phyloP scores from a whole-genome alignment of 805 yeast species.

The Teunomyces cretensis region DNA sequence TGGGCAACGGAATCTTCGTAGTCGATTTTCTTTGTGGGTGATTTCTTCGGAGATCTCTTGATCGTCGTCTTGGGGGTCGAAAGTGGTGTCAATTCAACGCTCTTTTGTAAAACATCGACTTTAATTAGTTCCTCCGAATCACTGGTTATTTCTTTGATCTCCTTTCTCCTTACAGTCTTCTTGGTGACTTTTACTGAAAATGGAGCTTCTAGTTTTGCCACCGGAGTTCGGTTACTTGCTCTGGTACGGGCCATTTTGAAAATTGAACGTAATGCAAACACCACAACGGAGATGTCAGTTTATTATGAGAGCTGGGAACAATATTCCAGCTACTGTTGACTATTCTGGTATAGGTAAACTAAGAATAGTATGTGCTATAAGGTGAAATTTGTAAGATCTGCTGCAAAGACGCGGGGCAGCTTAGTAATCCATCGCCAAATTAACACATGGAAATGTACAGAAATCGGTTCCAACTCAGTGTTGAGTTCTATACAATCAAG shows the following conservation, averaged over 20 bases:
- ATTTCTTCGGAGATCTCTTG: conserved; percentile 1
- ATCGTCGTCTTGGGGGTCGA: not conserved
- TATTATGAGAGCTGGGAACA: no score
- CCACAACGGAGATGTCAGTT: not conserved
- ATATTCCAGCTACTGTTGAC: no score
- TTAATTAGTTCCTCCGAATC: not conserved
- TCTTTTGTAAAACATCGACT: not conserved
- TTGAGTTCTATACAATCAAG: no score
- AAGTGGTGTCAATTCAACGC: not conserved
- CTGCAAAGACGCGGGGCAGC: no score
- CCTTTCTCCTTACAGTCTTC: not conserved
- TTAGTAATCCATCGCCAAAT: no score
- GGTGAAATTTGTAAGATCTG: no score
- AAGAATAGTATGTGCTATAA: no score
- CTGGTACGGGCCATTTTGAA: conserved; percentile 4
- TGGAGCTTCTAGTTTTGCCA: conserved; percentile 2
- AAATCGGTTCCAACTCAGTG: no score
- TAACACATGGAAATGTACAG: no score
- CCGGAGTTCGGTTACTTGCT: not conserved
- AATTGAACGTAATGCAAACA: not conserved
- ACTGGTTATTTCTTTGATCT: not conserved
- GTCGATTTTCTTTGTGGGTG: conserved; percentile 3
- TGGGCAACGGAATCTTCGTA: conserved; percentile 11
- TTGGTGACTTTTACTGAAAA: not conserved
- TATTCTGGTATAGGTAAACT: no score